These are phyloP conservation scores for Saccharum hybrid DNA, from an alignment of 202 grass and related monocot genomes.

Conservation along the genomic window DNA sequence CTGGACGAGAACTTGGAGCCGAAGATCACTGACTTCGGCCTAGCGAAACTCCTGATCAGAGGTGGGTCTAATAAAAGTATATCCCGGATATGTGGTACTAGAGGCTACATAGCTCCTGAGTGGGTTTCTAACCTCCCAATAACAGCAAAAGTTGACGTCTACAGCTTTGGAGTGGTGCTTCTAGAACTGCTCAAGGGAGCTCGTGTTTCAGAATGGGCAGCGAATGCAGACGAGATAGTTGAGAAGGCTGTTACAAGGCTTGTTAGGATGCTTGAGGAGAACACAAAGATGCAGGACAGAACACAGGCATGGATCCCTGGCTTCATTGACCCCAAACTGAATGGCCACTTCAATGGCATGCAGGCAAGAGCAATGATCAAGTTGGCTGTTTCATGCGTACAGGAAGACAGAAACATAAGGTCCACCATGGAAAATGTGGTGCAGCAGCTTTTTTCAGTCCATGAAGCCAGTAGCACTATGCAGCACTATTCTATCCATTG, in stretches of 20 bases:
- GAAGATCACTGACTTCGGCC: too few species aligned
- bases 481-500: too few species aligned
- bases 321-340: constrained; percentile 53
- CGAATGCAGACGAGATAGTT: constrained; percentile 17
- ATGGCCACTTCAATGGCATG: constrained; percentile 46
- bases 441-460: constrained; percentile 54
- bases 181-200: constrained; percentile 55
- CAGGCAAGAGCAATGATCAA: constrained; percentile 55
- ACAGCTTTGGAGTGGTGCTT: constrained; percentile 67
- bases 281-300: constrained; percentile 10
- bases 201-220: constrained; percentile 49
- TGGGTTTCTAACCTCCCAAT: too few species aligned
- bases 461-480: too few species aligned
- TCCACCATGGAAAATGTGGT: constrained; percentile 52
- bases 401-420: constrained; percentile 51
- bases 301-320: constrained; percentile 41
- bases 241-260: constrained; percentile 41
- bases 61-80: too few species aligned
- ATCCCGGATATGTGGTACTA: too few species aligned
- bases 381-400: constrained; percentile 49
- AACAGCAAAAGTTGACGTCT: constrained; percentile 71
- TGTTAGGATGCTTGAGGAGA: constrained; percentile 41
- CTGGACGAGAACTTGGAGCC: too few species aligned
- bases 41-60: too few species aligned
- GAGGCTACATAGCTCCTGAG: too few species aligned